phyloP scores from a whole-genome alignment of 108 stramenopile genomes.

The Parmales sp. region DNA sequence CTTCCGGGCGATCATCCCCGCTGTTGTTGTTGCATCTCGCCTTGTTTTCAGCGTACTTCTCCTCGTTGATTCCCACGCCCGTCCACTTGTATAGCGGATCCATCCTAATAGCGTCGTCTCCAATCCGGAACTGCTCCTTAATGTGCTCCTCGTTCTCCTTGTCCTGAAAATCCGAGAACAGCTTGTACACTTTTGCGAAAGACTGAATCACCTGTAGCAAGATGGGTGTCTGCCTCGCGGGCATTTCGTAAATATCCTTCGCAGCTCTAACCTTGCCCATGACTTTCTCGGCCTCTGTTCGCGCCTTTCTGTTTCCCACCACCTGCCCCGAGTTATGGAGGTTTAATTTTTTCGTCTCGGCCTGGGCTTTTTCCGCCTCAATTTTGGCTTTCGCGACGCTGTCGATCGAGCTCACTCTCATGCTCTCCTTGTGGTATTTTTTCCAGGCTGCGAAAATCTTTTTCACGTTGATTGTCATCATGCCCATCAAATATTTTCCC shows the following conservation, averaged over 20 bases:
- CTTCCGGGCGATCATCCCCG: not conserved
- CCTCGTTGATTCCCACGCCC: constrained; percentile 4
- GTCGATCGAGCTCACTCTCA: not conserved
- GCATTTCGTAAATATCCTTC: constrained; percentile 4
- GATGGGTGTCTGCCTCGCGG: not conserved
- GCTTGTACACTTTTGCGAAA: not conserved
- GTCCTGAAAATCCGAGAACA: not conserved
- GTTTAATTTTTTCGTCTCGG: not conserved
- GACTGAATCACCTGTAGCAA: not conserved
- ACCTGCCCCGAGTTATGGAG: not conserved
- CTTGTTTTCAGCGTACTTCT: not conserved
- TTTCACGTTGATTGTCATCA: not conserved
- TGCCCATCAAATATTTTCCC: not conserved
- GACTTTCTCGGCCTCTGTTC: not conserved
- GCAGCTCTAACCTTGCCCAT: not conserved
- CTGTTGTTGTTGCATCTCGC: not conserved
- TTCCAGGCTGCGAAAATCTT: constrained; percentile 4
- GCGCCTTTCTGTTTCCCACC: not conserved
- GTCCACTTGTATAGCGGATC: constrained; percentile 10
- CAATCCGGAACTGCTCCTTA: constrained; percentile 1
- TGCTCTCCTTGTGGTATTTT: constrained; percentile 1
- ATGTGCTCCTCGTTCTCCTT: constrained; percentile 7
- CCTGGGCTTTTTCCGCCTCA: not conserved
- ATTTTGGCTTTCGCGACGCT: not conserved
- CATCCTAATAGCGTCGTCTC: not conserved